Evolutionary conservation across 78 protist species (phyloP).

Genomic region (Parvularia atlantis): DNA sequence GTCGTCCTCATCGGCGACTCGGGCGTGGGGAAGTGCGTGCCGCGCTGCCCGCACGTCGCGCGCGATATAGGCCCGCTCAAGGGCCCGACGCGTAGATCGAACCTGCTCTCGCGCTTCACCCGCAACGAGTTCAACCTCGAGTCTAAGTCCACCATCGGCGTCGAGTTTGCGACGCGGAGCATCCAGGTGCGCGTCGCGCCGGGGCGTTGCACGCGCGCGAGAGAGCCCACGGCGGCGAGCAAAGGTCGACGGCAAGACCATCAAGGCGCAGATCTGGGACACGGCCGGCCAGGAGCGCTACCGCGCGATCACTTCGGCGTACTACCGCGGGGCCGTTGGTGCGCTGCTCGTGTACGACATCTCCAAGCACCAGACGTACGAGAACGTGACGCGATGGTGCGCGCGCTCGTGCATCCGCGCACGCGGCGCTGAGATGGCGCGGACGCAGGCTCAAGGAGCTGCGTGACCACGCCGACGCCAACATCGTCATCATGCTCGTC

Average conservation of each 20-base stretch:
- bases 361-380: constrained; percentile 78
- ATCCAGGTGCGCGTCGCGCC: constrained; percentile 42
- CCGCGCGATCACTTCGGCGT: constrained; percentile 87
- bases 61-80: constrained; percentile 10
- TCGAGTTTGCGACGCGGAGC: constrained; percentile 93
- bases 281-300: constrained; percentile 97
- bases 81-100: too few relatives aligned
- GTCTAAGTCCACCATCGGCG: constrained; percentile 97
- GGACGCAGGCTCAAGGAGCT: constrained; percentile 58
- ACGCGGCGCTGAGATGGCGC: background rate
- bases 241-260: constrained; percentile 80
- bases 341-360: constrained; percentile 94
- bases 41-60: too few relatives aligned
- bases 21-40: constrained; percentile 98
- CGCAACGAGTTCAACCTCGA: constrained; percentile 94
- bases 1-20: constrained; percentile 97
- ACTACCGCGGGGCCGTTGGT: constrained; percentile 95
- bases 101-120: constrained; percentile 67
- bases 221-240: background rate
- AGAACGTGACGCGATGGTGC: constrained; percentile 79
- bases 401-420: background rate
- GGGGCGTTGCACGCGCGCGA: too few relatives aligned
- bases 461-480: constrained; percentile 72
- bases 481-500: constrained; percentile 87
- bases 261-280: constrained; percentile 94